Base-by-base conservation (phyloP, 2,329 filamentous ascomycete species). In the Didymella keratinophila region DNA sequence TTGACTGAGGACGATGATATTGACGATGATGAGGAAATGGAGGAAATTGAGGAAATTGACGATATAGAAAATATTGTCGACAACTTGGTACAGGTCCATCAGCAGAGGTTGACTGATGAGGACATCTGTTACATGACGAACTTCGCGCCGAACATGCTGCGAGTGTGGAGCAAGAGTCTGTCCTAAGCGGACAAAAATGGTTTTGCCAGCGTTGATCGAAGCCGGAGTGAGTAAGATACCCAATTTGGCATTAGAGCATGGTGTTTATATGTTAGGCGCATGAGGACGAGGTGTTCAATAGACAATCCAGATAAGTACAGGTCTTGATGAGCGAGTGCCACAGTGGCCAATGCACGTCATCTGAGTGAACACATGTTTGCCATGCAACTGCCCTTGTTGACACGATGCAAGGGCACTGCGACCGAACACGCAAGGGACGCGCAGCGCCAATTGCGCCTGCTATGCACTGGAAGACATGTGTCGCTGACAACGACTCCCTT, bases 61-160 rank as follows among this genome's bases (percentile, higher is more conserved):
- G 59, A 63, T 1, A 39, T 65, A 9, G 52, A 65, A 16, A 54
- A 54, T 1, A 56, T 69, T 10, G 48, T 69, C 16, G 44, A 37
- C 2, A 65, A 65, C 27, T 45, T 68, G 51, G 52, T 61, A 28
- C 58, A 68, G 10, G 28, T 45, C 3, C 56, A 53, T 11, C 52
- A 60, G 9, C 46, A 58, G 10, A 28, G 50, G 8, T 54, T 55
- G 4, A 61, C 58, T 27, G 56, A 55, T 5, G 27, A 25, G 5
- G 67, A 69, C 21, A 34, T 69, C 6, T 55, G 52, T 18, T 69
- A 63, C 37, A 54, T 68, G 60, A 57, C 52, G 5, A 69, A 68
- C n/a, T 68, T 69, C 28, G 65, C 65, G 14, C 67, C 67, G 25
- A 60, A 61, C 2, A 25, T 69, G 44, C 25, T 69, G 20, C 46